Evolutionary conservation across 2,329 filamentous ascomycete genomes (phyloP).

Genomic region (Dothidotthia symphoricarpi): DNA sequence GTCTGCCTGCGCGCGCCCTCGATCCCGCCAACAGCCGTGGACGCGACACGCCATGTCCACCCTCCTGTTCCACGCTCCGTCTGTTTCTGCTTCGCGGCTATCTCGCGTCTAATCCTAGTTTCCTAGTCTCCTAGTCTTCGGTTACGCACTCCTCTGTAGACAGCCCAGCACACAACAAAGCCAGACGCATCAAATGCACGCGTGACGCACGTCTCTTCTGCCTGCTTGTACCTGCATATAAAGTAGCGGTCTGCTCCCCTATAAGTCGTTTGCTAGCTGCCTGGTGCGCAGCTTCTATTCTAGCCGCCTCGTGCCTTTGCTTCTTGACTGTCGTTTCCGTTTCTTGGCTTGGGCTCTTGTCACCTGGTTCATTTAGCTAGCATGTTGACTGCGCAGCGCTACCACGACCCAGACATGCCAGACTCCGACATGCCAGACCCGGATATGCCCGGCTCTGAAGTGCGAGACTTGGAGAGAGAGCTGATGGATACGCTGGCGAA

Average conservation of each 20-base stretch:
- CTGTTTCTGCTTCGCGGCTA: no score
- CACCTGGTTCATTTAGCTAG: slow-evolving; percentile 3
- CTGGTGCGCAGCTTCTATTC: slow-evolving; percentile 5
- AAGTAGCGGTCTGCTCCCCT: not conserved
- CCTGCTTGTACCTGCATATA: no score
- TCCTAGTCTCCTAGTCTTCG: no score
- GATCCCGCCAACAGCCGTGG: no score
- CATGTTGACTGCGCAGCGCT: slow-evolving; percentile 20
- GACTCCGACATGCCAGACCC: slow-evolving; percentile 27
- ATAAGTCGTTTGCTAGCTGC: slow-evolving; percentile 1
- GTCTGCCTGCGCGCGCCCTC: no score
- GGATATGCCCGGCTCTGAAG: slow-evolving; percentile 21
- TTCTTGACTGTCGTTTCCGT: slow-evolving; percentile 9
- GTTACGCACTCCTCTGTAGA: no score
- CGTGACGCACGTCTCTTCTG: no score
- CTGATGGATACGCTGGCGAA: slow-evolving; percentile 18
- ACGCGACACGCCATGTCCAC: no score
- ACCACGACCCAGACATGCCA: slow-evolving; percentile 13
- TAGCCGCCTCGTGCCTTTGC: slow-evolving; percentile 5
- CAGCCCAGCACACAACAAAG: no score
- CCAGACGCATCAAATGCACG: no score
- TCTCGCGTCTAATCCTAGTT: no score
- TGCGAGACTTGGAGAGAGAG: slow-evolving; percentile 27
- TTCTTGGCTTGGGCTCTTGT: slow-evolving; percentile 5
- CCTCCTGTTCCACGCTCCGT: no score